Evolutionary conservation across 441 rosid genomes (phyloP).

Genomic region (Aquilaria agallochum): DNA sequence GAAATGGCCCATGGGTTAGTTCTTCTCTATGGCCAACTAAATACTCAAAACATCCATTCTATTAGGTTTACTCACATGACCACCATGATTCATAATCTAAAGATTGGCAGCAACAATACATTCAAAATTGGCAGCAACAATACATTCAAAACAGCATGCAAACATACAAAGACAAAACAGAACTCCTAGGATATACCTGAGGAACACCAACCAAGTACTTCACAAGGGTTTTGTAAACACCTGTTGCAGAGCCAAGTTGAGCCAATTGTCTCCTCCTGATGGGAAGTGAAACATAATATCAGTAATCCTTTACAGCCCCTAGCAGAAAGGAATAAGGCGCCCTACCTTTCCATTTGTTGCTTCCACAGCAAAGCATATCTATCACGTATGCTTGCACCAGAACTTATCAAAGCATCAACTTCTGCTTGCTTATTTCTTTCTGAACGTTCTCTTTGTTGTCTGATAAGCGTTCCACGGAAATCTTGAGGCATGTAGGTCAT

Average conservation of each 20-base stretch:
- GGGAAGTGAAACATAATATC: conserved; percentile 11
- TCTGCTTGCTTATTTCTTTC: conserved; percentile 97
- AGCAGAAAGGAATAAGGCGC: conserved; percentile 13
- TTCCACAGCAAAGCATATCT: conserved; percentile 85
- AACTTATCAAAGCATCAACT: conserved; percentile 74
- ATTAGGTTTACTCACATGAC: no score
- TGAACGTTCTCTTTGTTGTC: conserved; percentile 90
- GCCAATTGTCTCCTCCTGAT: conserved; percentile 91
- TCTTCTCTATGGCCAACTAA: no score
- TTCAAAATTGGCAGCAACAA: background rate
- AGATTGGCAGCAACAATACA: background rate
- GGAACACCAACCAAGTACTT: conserved; percentile 99
- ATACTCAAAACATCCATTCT: no score
- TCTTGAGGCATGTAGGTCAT: conserved; percentile 99
- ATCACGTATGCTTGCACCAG: conserved; percentile 81
- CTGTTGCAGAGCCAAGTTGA: conserved; percentile 96
- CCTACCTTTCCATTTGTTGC: conserved; percentile 97
- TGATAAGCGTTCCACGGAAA: conserved; percentile 85
- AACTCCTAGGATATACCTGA: conserved; percentile 43
- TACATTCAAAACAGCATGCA: background rate
- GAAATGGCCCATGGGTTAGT: no score
- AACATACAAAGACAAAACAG: conserved; percentile 1
- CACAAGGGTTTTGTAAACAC: conserved; percentile 96
- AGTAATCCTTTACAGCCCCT: conserved; percentile 12
- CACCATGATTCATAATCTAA: no score